These are phyloP conservation scores for Neolentinus lepideus DNA, from an alignment of 1,284 basidiomycete genomes.

Conservation along the genomic window DNA sequence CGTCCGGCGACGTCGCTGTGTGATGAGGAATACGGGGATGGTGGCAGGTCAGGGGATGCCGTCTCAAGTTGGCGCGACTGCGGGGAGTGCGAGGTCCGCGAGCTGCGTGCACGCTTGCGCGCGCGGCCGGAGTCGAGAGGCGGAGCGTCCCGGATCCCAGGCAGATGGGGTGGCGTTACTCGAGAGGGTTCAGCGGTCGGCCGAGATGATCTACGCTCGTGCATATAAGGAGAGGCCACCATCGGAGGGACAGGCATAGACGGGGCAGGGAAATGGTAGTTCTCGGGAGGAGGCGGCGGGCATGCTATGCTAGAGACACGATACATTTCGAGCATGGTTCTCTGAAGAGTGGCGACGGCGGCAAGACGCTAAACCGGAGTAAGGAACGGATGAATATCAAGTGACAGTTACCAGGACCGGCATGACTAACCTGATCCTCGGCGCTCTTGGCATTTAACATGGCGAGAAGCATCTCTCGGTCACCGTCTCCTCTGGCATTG, in stretches of 20 bases:
- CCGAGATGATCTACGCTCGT: not conserved
- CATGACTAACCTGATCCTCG: constrained; percentile 68
- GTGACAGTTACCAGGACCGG: constrained; percentile 5
- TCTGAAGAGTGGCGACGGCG: constrained; percentile 59
- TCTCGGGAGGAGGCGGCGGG: not conserved
- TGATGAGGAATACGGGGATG: constrained; percentile 11
- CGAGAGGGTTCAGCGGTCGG: not conserved
- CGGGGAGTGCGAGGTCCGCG: constrained; percentile 1
- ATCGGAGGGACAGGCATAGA: not conserved
- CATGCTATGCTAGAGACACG: constrained; percentile 19
- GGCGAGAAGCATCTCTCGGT: constrained; percentile 81
- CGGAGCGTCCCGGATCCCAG: not conserved
- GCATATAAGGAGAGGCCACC: not conserved
- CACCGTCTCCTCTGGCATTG: constrained; percentile 76
- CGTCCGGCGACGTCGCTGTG: constrained; percentile 8
- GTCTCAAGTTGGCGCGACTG: not conserved
- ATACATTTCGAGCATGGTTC: constrained; percentile 60
- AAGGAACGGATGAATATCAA: constrained; percentile 9
- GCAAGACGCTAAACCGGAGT: constrained; percentile 49
- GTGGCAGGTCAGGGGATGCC: constrained; percentile 1
- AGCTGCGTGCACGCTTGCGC: not conserved
- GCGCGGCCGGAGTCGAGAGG: not conserved
- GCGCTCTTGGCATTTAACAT: constrained; percentile 86
- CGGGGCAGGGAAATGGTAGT: not conserved
- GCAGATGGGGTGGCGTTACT: not conserved